These are phyloP conservation scores for Trypanosoma caninum DNA, from an alignment of 208 protist genomes.

Conservation along the genomic window DNA sequence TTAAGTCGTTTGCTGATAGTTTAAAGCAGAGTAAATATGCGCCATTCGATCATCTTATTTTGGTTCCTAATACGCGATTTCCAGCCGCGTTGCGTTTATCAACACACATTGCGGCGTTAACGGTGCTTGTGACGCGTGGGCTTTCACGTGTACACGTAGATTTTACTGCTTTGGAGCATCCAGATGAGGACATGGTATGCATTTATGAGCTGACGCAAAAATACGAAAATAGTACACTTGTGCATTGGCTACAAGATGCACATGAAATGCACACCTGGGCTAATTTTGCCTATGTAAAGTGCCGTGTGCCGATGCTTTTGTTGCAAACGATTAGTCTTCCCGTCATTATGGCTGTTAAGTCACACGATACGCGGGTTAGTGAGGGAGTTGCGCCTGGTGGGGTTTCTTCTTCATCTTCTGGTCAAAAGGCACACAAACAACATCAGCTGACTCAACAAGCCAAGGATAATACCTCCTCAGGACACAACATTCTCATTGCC, in stretches of 20 bases:
- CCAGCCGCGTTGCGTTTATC: conserved; percentile 73
- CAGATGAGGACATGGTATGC: conserved; percentile 80
- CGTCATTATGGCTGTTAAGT: conserved; percentile 21
- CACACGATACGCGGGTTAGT: conserved; percentile 9
- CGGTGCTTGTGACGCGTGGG: conserved; percentile 67
- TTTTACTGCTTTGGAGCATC: conserved; percentile 86
- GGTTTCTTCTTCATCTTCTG: not conserved
- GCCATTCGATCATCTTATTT: conserved; percentile 84
- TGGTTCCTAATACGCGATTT: conserved; percentile 85
- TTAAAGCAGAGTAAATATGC: conserved; percentile 60
- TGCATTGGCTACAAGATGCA: conserved; percentile 87
- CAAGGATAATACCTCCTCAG: conserved; percentile 2
- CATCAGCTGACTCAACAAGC: conserved; percentile 11
- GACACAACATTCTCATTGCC: conserved; percentile 5
- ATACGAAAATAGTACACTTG: conserved; percentile 75
- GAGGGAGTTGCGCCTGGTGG: not conserved
- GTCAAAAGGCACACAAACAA: not conserved
- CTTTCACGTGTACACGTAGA: conserved; percentile 80
- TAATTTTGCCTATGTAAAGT: conserved; percentile 63
- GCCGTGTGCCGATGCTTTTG: conserved; percentile 65
- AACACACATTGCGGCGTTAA: conserved; percentile 77
- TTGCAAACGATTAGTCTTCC: conserved; percentile 69
- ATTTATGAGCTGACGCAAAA: conserved; percentile 70
- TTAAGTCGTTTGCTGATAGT: conserved; percentile 63
- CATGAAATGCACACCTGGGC: conserved; percentile 87